Base-by-base conservation (phyloP, 352 stramenopile genomes). In the Plasmopara halstedii region DNA sequence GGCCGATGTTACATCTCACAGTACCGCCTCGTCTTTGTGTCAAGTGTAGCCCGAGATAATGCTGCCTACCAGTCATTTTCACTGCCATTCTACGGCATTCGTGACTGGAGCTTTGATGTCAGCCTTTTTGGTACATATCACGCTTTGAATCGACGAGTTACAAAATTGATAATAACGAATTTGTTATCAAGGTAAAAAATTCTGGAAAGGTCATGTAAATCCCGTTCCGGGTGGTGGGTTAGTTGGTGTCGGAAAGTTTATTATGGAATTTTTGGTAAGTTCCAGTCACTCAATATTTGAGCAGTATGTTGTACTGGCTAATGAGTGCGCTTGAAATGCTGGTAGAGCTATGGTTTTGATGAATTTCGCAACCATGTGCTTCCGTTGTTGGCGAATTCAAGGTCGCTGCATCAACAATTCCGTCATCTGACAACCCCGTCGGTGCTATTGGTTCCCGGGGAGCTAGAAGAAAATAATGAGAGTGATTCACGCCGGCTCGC, bases 1-100 rank as follows among this genome's bases (percentile, higher is more conserved):
- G 79, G 79, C 5, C 56, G 65, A 29, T 87, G 75, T 48, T 88
- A 80, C 49, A 60, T 87, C 14, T 90, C 79, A 13, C 79, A 90
- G 50, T 90, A 90, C 53, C 73, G 79, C 25, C 44, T 79, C 22
- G 79, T 90, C 14, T 85, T 75, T 31, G 73, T 90, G 14, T 75
- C 75, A 18, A 53, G 81, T 18, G 45, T 39, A 8, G 41, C 33
- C 19, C 20, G 42, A 0, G 53, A 46, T 2, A 57, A 60, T 19
- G 70, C 53, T 2, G 75, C 70, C 25, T 87, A 88, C 20, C 53
- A 67, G 11, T 90, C 79, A 3, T 87, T 86, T 51, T 90, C 79
- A 22, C 54, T 90, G 36, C 79, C 79, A 39, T 82, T 85, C 46
- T 88, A 90, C 43, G 66, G 62, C 43, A 88, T 90, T 21, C 66